Percentiles rank a stretch among this genome's conserved stretches.
Conservation (phyloP, 2,329 filamentous ascomycete genomes). For the Zymoseptoria tritici region DNA sequence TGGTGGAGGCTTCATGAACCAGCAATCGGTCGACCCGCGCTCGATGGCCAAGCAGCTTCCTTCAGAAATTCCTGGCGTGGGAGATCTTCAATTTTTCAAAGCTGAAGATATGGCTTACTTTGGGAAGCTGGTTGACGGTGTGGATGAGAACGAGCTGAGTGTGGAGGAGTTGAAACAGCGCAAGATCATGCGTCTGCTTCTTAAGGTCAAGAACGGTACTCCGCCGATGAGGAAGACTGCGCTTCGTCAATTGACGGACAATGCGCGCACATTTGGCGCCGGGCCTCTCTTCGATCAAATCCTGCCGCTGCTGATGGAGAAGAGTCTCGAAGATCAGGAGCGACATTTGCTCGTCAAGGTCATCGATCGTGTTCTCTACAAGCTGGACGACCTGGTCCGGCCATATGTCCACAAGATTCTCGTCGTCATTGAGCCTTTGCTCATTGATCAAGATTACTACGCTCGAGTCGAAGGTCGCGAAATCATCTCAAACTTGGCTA, state of each 20-base stretch:
- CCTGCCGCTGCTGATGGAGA: conserved; percentile 93
- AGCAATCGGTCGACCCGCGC: conserved; percentile 79
- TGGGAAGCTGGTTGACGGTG: conserved; percentile 89
- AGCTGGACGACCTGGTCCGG: conserved; percentile 90
- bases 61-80: conserved; percentile 91
- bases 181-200: conserved; percentile 92
- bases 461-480: conserved; percentile 95
- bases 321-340: conserved; percentile 94
- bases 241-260: conserved; percentile 92
- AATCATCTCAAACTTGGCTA: conserved; percentile 96
- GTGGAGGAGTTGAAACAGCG: conserved; percentile 95
- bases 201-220: conserved; percentile 99
- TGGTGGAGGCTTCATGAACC: conserved; percentile 86
- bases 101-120: conserved; percentile 98
- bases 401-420: conserved; percentile 98
- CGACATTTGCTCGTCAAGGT: conserved; percentile 98
- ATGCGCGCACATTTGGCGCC: conserved; percentile 90
- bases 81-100: conserved; percentile 96
- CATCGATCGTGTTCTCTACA: conserved; percentile 96
- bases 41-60: conserved; percentile 83
- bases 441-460: conserved; percentile 99
- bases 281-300: conserved; percentile 96
- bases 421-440: conserved; percentile 95
- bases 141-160: conserved; percentile 81
- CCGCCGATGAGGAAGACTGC: conserved; percentile 98